Conservation (phyloP, 306 rosid genomes). For the Chamaecrista fasciculata region DNA sequence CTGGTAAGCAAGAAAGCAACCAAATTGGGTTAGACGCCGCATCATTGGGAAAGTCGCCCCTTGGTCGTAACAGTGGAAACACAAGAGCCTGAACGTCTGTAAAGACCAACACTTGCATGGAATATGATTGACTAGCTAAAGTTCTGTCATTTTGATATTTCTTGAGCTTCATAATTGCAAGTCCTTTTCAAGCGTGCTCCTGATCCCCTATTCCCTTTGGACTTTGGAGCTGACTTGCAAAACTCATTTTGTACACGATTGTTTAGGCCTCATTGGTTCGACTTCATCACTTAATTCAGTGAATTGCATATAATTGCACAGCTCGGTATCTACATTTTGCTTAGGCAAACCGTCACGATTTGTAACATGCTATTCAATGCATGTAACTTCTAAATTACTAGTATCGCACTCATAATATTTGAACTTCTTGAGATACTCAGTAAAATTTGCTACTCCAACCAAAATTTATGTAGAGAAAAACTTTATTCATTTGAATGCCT, state of each 20-base stretch:
- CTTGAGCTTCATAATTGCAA: background rate
- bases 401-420: no score
- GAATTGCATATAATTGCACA: background rate
- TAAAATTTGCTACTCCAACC: no score
- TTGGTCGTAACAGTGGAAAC: constrained; percentile 13
- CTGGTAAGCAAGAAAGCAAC: constrained; percentile 41
- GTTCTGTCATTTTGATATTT: background rate
- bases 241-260: background rate
- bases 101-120: background rate
- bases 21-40: constrained; percentile 39
- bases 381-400: no score
- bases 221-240: background rate
- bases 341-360: no score
- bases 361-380: no score
- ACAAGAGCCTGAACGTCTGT: constrained; percentile 5
- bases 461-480: no score
- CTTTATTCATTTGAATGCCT: no score
- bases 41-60: constrained; percentile 30
- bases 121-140: background rate
- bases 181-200: background rate
- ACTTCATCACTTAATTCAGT: background rate
- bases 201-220: background rate
- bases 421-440: no score
- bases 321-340: background rate
- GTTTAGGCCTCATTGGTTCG: background rate